These are phyloP conservation scores for Centrapalus pauciflorus DNA, from an alignment of 129 eudicot genomes.

Conservation along the genomic window DNA sequence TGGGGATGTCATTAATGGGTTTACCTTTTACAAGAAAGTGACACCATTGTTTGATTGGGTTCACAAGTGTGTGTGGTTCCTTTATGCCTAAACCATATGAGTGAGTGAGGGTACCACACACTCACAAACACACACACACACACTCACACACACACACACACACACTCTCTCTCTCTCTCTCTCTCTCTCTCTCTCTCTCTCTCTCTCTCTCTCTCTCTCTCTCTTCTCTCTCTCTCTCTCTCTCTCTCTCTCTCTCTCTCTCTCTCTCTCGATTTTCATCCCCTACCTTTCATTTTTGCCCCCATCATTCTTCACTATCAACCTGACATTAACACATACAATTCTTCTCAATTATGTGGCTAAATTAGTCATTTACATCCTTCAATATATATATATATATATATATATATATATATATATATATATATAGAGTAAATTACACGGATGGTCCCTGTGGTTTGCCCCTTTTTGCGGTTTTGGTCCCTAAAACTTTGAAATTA, in stretches of 20 bases:
- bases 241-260: too few species aligned
- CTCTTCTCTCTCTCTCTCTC: too few species aligned
- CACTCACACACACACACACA: too few species aligned
- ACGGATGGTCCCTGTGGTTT: too few species aligned
- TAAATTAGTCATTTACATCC: background rate
- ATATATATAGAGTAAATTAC: too few species aligned
- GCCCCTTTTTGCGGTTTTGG: too few species aligned
- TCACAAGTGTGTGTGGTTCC: conserved; percentile 34
- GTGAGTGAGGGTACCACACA: conserved; percentile 30
- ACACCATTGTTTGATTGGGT: conserved; percentile 23
- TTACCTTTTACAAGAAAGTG: conserved; percentile 21
- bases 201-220: too few species aligned
- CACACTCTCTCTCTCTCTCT: too few species aligned
- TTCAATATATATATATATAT: background rate
- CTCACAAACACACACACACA: too few species aligned
- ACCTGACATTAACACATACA: conserved; percentile 17
- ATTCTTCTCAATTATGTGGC: background rate
- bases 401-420: too few species aligned
- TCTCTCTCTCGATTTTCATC: conserved; percentile 23
- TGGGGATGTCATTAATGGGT: conserved; percentile 18
- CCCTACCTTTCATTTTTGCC: conserved; percentile 14
- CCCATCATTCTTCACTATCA: conserved; percentile 27
- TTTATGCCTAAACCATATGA: conserved; percentile 30
- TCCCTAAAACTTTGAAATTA: too few species aligned
- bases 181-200: too few species aligned